These are phyloP conservation scores for Coemansia sp. DNA, from an alignment of 192 early-diverging fungal genomes.

Conservation along the genomic window DNA sequence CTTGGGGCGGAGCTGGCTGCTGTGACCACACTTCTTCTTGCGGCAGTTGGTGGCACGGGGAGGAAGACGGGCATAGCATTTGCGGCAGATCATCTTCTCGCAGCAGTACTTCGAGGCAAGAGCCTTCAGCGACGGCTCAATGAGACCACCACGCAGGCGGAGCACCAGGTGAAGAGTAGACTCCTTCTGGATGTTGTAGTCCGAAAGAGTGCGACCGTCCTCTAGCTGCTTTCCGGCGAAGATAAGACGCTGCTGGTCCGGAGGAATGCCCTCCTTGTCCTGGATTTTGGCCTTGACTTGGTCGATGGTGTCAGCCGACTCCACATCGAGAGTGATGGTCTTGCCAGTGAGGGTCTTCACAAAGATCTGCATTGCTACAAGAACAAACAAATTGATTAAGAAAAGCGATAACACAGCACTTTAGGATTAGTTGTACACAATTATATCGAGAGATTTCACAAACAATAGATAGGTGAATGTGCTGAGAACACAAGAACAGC, in stretches of 20 bases:
- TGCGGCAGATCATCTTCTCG: conserved; percentile 99
- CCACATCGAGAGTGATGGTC: conserved; percentile 88
- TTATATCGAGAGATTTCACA: background rate
- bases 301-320: conserved; percentile 90
- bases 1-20: conserved; percentile 99
- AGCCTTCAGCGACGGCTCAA: conserved; percentile 98
- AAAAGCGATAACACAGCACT: background rate
- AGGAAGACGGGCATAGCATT: conserved; percentile 99
- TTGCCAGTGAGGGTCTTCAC: conserved; percentile 87
- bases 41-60: conserved; percentile 99
- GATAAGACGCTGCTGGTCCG: conserved; percentile 99
- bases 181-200: conserved; percentile 99
- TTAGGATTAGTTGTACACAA: background rate
- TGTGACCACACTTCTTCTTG: conserved; percentile 99
- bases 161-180: conserved; percentile 97
- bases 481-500: background rate
- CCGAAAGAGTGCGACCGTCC: conserved; percentile 95
- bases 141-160: conserved; percentile 96
- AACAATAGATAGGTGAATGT: background rate
- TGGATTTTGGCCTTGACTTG: conserved; percentile 96
- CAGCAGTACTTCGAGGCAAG: conserved; percentile 99
- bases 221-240: conserved; percentile 99
- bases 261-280: conserved; percentile 98
- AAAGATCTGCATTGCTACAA: conserved; percentile 78
- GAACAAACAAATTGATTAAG: background rate